These are phyloP conservation scores for Cladosporium cucumerinum DNA, from an alignment of 2,329 filamentous ascomycete species.

Conservation along the genomic window DNA sequence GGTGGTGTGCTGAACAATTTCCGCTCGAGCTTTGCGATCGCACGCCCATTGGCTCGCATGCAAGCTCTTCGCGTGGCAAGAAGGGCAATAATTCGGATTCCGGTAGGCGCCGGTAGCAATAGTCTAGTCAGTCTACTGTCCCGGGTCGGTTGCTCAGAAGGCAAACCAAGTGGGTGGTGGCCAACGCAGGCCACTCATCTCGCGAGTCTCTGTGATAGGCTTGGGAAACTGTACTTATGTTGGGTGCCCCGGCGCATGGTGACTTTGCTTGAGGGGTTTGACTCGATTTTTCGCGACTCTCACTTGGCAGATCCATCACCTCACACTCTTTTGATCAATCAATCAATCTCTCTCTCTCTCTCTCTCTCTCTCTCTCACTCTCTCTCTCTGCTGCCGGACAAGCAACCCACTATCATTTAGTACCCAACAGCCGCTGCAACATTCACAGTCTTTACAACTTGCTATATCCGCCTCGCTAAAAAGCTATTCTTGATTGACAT, in stretches of 20 bases:
- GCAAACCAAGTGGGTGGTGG: neutral
- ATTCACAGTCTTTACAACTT: conserved; percentile 2
- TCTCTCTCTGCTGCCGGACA: conserved; percentile 12
- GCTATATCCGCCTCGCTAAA: neutral
- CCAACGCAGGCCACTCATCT: neutral
- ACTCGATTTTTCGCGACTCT: conserved; percentile 8
- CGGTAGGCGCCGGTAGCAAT: neutral
- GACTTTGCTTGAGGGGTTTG: neutral
- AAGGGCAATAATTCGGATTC: neutral
- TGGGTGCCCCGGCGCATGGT: neutral
- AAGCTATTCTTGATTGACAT: conserved; percentile 5
- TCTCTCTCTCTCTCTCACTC: no score
- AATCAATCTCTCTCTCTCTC: no score
- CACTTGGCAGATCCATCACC: conserved; percentile 4
- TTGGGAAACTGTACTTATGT: neutral
- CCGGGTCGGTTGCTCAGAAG: neutral
- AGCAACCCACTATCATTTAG: conserved; percentile 14
- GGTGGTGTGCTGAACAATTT: neutral
- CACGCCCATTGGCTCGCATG: neutral
- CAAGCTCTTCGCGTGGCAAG: neutral
- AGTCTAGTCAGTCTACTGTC: neutral
- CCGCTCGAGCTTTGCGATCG: conserved; percentile 1
- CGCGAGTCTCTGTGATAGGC: neutral
- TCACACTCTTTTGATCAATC: conserved; percentile 2
- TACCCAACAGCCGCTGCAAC: neutral